A percentile compares a stretch with the other conserved stretches of the same genome.
phyloP scores from a whole-genome alignment of 2,329 filamentous ascomycete species.

The Penicillium sp. region DNA sequence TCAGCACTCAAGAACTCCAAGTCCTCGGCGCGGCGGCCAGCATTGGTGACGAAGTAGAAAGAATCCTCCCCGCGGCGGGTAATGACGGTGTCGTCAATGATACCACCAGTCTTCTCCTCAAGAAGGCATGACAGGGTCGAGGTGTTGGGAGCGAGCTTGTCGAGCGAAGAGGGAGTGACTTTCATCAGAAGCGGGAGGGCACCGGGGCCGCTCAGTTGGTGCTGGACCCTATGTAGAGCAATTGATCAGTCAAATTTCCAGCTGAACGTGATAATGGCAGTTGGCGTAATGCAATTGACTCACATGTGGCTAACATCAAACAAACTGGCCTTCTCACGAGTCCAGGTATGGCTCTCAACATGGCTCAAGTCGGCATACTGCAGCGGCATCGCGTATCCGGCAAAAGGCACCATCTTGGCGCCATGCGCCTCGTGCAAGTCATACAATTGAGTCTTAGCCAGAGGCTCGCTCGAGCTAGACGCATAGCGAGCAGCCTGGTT shows the following conservation, averaged over 20 bases:
- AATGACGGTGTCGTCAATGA: constrained; percentile 92
- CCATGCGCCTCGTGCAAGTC: constrained; percentile 75
- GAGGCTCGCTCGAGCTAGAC: constrained; percentile 30
- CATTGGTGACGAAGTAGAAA: constrained; percentile 96
- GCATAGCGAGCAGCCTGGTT: constrained; percentile 32
- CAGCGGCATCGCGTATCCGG: constrained; percentile 88
- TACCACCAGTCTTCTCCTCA: constrained; percentile 78
- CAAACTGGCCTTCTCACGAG: constrained; percentile 80
- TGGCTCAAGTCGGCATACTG: constrained; percentile 79
- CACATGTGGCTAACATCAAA: constrained; percentile 99
- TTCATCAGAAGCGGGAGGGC: constrained; percentile 79
- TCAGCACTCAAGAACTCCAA: constrained; percentile 72
- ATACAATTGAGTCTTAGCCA: constrained; percentile 68
- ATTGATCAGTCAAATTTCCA: constrained; percentile 6
- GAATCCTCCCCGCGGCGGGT: constrained; percentile 71
- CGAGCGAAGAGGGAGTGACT: constrained; percentile 76
- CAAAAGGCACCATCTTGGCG: constrained; percentile 96
- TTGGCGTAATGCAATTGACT: constrained; percentile 17
- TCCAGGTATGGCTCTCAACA: constrained; percentile 85
- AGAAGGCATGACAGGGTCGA: constrained; percentile 85
- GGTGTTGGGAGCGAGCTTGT: constrained; percentile 63
- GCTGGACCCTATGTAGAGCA: constrained; percentile 63
- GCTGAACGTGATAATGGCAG: too few species aligned
- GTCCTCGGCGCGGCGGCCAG: constrained; percentile 88
- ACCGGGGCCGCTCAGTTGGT: constrained; percentile 77